A percentile compares a stretch with the other conserved stretches of the same genome.
Conservation (phyloP, 495 filamentous ascomycete genomes). For the Daldinia loculata region DNA sequence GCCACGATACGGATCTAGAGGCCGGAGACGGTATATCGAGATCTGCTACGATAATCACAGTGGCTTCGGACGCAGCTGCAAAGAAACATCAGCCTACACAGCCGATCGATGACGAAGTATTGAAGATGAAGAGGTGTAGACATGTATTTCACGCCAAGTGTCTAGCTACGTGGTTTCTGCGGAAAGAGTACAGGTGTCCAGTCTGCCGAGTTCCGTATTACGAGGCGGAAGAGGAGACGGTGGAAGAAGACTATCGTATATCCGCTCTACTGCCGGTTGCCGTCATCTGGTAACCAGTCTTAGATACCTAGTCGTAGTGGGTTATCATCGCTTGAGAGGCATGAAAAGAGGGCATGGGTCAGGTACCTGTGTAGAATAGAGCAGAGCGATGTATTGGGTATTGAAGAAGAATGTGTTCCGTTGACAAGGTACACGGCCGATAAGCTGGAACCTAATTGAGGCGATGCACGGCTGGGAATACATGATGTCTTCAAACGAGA, state of each 20-base stretch:
- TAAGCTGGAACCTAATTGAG: not conserved
- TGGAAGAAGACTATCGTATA: constrained; percentile 19
- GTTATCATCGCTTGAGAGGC: not conserved
- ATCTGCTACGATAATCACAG: not conserved
- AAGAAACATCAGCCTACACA: constrained; percentile 8
- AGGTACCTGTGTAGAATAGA: too few relatives aligned
- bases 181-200: constrained; percentile 33
- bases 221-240: not conserved
- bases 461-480: not conserved
- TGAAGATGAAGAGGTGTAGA: constrained; percentile 36
- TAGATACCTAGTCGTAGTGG: not conserved
- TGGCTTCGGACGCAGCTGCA: not conserved
- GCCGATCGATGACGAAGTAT: constrained; percentile 29
- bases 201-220: constrained; percentile 38
- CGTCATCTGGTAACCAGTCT: constrained; percentile 21
- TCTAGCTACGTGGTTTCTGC: constrained; percentile 38
- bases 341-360: too few relatives aligned
- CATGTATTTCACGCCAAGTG: constrained; percentile 43
- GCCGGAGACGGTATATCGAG: constrained; percentile 10
- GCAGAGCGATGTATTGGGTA: not conserved
- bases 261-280: constrained; percentile 10
- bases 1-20: constrained; percentile 21
- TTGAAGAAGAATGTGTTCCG: not conserved
- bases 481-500: not conserved
- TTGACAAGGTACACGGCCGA: not conserved